Conservation (phyloP, 2,329 filamentous ascomycete genomes). For the Sclerotiophoma versabilis region DNA sequence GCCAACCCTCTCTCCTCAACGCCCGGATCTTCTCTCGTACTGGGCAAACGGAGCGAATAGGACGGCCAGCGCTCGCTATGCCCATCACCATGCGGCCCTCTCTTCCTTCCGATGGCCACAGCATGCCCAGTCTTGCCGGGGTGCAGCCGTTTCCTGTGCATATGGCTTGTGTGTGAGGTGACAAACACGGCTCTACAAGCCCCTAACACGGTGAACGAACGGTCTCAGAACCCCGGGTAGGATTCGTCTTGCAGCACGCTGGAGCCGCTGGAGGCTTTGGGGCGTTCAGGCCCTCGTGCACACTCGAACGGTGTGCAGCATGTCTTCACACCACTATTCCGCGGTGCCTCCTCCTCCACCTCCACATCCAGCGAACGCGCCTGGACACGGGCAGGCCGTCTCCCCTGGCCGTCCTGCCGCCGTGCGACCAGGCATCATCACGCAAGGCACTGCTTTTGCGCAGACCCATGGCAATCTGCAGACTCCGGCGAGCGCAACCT, state of each 20-base stretch:
- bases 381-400: slow-evolving; percentile 10
- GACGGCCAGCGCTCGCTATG: slow-evolving; percentile 6
- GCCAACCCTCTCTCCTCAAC: slow-evolving; percentile 24
- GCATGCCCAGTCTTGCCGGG: slow-evolving; percentile 20
- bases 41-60: slow-evolving; percentile 29
- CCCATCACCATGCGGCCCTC: slow-evolving; percentile 24
- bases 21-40: slow-evolving; percentile 26
- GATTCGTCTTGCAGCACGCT: slow-evolving; percentile 28
- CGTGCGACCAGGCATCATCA: slow-evolving; percentile 52
- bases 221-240: slow-evolving; percentile 20
- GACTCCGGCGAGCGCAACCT: slow-evolving; percentile 50
- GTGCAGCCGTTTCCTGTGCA: slow-evolving; percentile 13
- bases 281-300: slow-evolving; percentile 28
- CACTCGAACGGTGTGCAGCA: slow-evolving; percentile 20
- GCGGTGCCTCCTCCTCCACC: slow-evolving; percentile 27
- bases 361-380: slow-evolving; percentile 45
- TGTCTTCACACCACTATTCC: slow-evolving; percentile 34
- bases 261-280: slow-evolving; percentile 46
- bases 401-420: slow-evolving; percentile 25
- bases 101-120: slow-evolving; percentile 16
- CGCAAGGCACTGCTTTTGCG: slow-evolving; percentile 46
- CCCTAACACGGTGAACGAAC: slow-evolving; percentile 12
- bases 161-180: slow-evolving; percentile 27
- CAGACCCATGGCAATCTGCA: slow-evolving; percentile 46
- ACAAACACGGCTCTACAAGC: slow-evolving; percentile 22